A percentile compares a stretch with the other conserved stretches of the same genome.
These are phyloP conservation scores for Hsuehochloa calcarea DNA, from an alignment of 176 grass and related monocot genomes.

Conservation along the genomic window DNA sequence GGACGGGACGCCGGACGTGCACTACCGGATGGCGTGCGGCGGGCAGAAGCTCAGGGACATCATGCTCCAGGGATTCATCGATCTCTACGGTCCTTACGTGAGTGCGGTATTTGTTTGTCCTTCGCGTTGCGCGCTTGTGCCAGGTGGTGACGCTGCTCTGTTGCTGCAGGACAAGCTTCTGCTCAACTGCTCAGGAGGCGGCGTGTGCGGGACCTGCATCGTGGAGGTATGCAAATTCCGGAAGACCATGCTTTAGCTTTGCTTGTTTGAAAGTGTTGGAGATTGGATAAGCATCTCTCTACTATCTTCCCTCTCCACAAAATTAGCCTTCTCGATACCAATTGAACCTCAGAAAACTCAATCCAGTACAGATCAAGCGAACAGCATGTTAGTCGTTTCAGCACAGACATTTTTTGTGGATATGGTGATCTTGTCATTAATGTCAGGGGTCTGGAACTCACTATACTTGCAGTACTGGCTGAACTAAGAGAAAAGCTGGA, in stretches of 20 bases:
- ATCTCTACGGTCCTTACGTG: slow-evolving; percentile 95
- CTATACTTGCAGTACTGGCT: not conserved
- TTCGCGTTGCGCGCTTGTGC: not conserved
- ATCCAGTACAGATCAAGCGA: not conserved
- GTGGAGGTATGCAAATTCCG: slow-evolving; percentile 60
- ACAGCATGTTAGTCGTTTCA: not conserved
- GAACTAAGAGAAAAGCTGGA: not conserved
- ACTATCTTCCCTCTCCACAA: no score
- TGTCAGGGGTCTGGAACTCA: not conserved
- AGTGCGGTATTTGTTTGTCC: not conserved
- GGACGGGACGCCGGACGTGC: slow-evolving; percentile 85
- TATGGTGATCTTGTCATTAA: not conserved
- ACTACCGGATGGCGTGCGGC: slow-evolving; percentile 72
- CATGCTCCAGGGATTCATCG: slow-evolving; percentile 73
- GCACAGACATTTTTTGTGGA: not conserved
- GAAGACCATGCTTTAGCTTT: not conserved
- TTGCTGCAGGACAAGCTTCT: slow-evolving; percentile 59
- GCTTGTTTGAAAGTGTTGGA: not conserved
- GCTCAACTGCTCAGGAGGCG: slow-evolving; percentile 68
- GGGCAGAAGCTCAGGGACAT: slow-evolving; percentile 92
- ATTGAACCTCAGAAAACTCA: not conserved
- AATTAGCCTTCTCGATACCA: not conserved
- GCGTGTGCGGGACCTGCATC: slow-evolving; percentile 77
- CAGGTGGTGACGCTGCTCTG: not conserved
- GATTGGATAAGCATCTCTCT: not conserved